Conservation (phyloP, 1,284 basidiomycete genomes). For the Puccinia novopanici region DNA sequence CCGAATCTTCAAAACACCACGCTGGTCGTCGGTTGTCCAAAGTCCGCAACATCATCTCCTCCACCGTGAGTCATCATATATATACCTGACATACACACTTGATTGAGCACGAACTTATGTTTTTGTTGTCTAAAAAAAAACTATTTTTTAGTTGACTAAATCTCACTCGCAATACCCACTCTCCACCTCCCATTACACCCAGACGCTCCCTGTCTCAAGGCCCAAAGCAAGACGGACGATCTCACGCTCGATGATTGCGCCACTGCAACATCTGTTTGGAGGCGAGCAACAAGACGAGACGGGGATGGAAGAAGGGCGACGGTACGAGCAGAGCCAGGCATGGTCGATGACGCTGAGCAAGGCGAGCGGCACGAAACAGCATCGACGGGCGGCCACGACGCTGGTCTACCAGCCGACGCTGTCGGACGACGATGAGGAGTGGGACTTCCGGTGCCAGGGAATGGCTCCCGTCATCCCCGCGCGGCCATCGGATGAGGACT, state of each 20-base stretch:
- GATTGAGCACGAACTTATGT: too few species aligned
- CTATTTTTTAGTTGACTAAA: constrained; percentile 5
- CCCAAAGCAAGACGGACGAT: constrained; percentile 4
- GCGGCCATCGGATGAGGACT: constrained; percentile 5
- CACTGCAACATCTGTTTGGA: constrained; percentile 8
- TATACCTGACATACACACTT: too few species aligned
- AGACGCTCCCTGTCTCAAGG: neutral
- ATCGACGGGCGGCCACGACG: neutral
- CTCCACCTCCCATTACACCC: neutral
- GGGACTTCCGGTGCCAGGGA: constrained; percentile 19
- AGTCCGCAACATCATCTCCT: neutral
- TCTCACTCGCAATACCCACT: neutral
- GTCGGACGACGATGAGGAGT: constrained; percentile 15
- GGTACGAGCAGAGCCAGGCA: neutral
- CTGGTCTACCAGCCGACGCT: neutral
- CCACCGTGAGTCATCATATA: neutral
- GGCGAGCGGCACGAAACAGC: neutral
- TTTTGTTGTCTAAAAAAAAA: neutral
- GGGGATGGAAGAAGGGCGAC: neutral
- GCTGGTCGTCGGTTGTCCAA: constrained; percentile 15
- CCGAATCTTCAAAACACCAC: neutral
- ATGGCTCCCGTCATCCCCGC: constrained; percentile 9
- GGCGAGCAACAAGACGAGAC: neutral
- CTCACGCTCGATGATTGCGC: constrained; percentile 15
- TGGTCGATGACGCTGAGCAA: neutral